phyloP scores from a whole-genome alignment of 495 filamentous ascomycete genomes.

The Hypoxylon rickii region DNA sequence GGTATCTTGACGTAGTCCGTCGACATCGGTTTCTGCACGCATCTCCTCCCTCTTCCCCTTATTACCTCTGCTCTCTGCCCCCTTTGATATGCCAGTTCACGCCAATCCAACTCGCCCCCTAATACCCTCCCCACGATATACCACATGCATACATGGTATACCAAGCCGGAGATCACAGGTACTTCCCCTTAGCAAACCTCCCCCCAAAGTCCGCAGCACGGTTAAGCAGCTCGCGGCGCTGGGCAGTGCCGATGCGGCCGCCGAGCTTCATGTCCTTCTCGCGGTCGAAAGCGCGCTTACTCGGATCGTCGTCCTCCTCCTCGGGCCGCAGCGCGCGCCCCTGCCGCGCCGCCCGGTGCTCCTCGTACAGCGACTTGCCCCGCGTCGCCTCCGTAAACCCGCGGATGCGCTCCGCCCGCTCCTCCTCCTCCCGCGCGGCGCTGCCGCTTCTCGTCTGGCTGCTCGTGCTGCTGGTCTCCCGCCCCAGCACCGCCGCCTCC shows the following conservation, averaged over 20 bases:
- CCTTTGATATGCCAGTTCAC: too few relatives aligned
- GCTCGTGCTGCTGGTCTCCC: conserved; percentile 35
- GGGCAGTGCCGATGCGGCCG: conserved; percentile 69
- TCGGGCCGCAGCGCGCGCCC: conserved; percentile 25
- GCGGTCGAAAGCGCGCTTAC: conserved; percentile 81
- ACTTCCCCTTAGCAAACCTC: conserved; percentile 80
- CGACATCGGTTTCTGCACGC: too few relatives aligned
- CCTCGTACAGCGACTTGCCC: conserved; percentile 66
- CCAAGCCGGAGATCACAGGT: conserved; percentile 50
- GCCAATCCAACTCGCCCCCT: too few relatives aligned
- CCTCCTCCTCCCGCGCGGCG: conserved; percentile 46
- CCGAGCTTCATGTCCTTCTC: conserved; percentile 93
- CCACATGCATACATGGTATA: neutral
- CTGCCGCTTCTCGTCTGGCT: neutral
- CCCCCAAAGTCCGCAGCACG: conserved; percentile 82
- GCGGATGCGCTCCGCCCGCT: conserved; percentile 40
- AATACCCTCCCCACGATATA: too few relatives aligned
- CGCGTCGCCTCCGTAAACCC: conserved; percentile 54
- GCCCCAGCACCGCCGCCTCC: conserved; percentile 83
- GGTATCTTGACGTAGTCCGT: too few relatives aligned
- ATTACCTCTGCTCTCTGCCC: neutral
- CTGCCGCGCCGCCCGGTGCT: conserved; percentile 52
- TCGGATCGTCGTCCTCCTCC: conserved; percentile 87
- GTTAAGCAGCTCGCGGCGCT: conserved; percentile 76
- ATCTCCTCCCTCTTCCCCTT: neutral